A percentile compares a stretch with the other conserved stretches of the same genome.
These are phyloP conservation scores for Zymoseptoria ardabiliae DNA, from an alignment of 2,329 filamentous ascomycete genomes.

Conservation along the genomic window DNA sequence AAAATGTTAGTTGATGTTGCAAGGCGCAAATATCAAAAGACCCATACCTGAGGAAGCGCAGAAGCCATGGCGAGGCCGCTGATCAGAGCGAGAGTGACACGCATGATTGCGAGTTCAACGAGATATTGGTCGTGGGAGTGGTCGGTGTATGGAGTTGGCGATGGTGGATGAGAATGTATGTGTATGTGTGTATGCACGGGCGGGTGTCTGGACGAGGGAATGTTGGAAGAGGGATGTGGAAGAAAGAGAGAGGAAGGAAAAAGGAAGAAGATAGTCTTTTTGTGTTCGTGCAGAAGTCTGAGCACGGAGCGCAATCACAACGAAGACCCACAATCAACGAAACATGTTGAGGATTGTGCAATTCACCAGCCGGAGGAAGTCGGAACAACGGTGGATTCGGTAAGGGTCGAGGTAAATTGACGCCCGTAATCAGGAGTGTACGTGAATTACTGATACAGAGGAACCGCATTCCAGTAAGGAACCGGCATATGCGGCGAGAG, in stretches of 20 bases:
- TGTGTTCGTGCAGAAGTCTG: background rate
- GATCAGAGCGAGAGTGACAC: background rate
- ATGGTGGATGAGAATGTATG: background rate
- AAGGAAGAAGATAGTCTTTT: background rate
- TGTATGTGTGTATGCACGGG: background rate
- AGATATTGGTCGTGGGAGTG: background rate
- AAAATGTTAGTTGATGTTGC: background rate
- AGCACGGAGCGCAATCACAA: background rate
- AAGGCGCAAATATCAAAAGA: background rate
- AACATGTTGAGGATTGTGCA: background rate
- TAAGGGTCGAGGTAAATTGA: background rate
- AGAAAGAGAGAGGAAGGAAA: background rate
- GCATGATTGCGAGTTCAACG: background rate
- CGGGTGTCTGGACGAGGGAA: background rate
- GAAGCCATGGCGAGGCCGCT: background rate
- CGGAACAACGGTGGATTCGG: background rate
- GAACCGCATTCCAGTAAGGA: no score
- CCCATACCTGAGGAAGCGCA: background rate
- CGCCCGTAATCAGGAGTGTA: background rate
- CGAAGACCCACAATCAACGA: background rate
- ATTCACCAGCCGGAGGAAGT: background rate
- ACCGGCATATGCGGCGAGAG: no score
- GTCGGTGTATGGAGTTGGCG: background rate
- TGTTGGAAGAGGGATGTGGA: background rate
- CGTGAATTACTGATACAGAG: background rate